Evolutionary conservation across 805 yeast genomes (phyloP).

Genomic region (Candida krabiensis): DNA sequence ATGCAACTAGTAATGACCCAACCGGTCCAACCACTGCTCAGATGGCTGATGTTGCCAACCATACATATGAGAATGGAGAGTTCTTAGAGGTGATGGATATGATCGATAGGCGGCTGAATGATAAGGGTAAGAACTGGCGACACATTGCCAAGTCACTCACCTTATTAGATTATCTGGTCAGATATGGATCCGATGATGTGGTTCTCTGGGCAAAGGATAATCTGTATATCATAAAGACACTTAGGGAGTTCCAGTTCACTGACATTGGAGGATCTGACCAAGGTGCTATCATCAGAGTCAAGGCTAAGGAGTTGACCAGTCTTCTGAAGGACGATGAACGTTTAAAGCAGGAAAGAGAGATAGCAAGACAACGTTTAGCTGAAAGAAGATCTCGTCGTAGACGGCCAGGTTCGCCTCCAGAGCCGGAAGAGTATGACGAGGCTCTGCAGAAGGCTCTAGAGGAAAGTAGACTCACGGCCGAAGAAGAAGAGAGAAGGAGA

Average conservation of each 20-base stretch:
- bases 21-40: conserved; percentile 78
- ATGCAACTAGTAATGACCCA: conserved; percentile 87
- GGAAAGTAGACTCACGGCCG: conserved; percentile 77
- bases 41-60: conserved; percentile 79
- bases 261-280: conserved; percentile 82
- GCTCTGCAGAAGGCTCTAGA: conserved; percentile 81
- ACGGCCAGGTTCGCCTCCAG: conserved; percentile 24
- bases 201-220: conserved; percentile 92
- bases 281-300: conserved; percentile 83
- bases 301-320: conserved; percentile 86
- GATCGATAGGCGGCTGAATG: conserved; percentile 87
- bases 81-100: conserved; percentile 91
- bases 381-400: conserved; percentile 35
- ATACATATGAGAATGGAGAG: conserved; percentile 70
- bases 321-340: conserved; percentile 80
- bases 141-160: conserved; percentile 92
- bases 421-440: conserved; percentile 58
- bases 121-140: conserved; percentile 96
- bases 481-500: conserved; percentile 70
- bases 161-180: conserved; percentile 82
- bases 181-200: conserved; percentile 84
- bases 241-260: conserved; percentile 81
- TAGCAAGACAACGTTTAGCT: conserved; percentile 29
- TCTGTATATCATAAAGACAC: conserved; percentile 80
- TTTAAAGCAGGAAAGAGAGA: conserved; percentile 64